Evolutionary conservation across 169 alveolate genomes (phyloP), one percentile per base, ranked within the genome.

Genomic region (Eimeria praecox): DNA sequence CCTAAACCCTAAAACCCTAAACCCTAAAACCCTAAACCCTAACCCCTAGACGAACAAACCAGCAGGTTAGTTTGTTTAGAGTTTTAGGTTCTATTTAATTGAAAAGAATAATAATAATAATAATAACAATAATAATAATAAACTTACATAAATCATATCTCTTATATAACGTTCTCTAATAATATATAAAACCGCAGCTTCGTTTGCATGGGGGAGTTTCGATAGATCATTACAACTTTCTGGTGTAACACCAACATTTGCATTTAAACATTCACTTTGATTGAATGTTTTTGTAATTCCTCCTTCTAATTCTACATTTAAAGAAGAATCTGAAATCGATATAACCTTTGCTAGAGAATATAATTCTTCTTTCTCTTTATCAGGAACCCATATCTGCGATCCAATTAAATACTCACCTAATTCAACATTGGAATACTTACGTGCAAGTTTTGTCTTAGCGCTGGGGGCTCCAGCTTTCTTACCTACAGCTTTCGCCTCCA

Each of bases 211-310:
- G 46, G 99, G 98, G 22, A 98, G 97, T 97, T 98, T 96, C 82
- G 99, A 99, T 71, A 98, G 98, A 94, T 98, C 99, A 83, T 98
- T 98, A 94, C 97, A 97, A 20, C 99, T 96, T 98, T 97, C 97
- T 33, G 99, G 99, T 3, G 89, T 88, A 12, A 96, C n/a, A 4
- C 95, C 95, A 22, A 88, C 95, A 40, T 95, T 95, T 6, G 94
- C 93, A 64, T 95, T 88, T 35, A 95, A 52, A 90, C 96, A 95
- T 33, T 89, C 93, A 8, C 38, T 22, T 30, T 77, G 85, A 10
- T 56, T 69, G 49, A 95, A 91, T 6, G 87, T 83, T 52, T 90
- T 54, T 20, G 92, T 18, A 35, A 12, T 44, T 5, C 16, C 78
- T 9, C 96, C 96, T 22, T 94, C 94, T 1, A 73, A 46, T 10